Evolutionary conservation across 2,329 filamentous ascomycete genomes (phyloP).

Genomic region (Immersiporthe knoxdaviesiana): DNA sequence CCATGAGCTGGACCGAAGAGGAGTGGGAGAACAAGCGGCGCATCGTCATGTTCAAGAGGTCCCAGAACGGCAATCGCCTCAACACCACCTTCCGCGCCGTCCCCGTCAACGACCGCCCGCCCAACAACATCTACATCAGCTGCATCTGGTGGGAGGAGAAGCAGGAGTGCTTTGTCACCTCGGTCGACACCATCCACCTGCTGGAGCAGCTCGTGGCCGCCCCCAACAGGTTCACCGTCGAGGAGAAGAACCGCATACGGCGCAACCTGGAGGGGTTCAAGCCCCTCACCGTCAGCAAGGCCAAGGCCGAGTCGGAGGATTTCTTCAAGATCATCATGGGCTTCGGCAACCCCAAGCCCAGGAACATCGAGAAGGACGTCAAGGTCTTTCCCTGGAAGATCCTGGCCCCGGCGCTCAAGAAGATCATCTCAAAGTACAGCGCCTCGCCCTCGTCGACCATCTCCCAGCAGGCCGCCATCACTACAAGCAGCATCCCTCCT

Average conservation of each 20-base stretch:
- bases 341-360: slow-evolving; percentile 90
- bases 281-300: slow-evolving; percentile 90
- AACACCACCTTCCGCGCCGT: slow-evolving; percentile 80
- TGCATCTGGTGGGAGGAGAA: slow-evolving; percentile 98
- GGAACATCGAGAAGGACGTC: slow-evolving; percentile 98
- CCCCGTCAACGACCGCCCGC: slow-evolving; percentile 74
- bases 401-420: slow-evolving; percentile 83
- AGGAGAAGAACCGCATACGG: slow-evolving; percentile 97
- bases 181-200: slow-evolving; percentile 95
- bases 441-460: slow-evolving; percentile 39
- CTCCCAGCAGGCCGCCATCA: slow-evolving; percentile 31
- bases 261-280: slow-evolving; percentile 94
- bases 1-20: slow-evolving; percentile 77
- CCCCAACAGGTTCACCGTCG: slow-evolving; percentile 82
- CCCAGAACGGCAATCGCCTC: slow-evolving; percentile 80
- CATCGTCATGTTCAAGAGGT: slow-evolving; percentile 85
- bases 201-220: slow-evolving; percentile 83
- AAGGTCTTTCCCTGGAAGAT: slow-evolving; percentile 99
- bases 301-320: slow-evolving; percentile 87
- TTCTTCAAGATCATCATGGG: slow-evolving; percentile 99
- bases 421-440: slow-evolving; percentile 96
- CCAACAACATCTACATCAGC: slow-evolving; percentile 90
- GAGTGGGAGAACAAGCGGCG: slow-evolving; percentile 80
- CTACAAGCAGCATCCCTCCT: slow-evolving; percentile 32
- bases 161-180: slow-evolving; percentile 88